phyloP scores from a whole-genome alignment of 805 yeast genomes.

The Cyberlindnera lachancei region DNA sequence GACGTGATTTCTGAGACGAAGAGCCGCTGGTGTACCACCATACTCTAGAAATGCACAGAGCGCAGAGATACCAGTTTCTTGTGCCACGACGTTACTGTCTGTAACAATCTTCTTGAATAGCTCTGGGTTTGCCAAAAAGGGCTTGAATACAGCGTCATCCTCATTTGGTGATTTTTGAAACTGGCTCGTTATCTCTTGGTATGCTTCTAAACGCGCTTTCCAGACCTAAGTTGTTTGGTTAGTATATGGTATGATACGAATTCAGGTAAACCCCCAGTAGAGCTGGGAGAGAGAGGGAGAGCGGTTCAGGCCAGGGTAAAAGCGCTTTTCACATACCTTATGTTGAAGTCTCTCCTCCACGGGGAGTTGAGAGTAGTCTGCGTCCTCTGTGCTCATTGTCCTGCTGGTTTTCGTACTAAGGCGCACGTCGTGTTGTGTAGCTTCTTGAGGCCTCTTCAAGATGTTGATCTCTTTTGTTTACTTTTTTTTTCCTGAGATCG shows the following conservation, averaged over 20 bases:
- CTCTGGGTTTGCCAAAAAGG: conserved; percentile 46
- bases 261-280: not conserved
- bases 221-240: conserved; percentile 33
- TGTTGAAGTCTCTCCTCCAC: conserved; percentile 33
- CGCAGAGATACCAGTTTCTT: conserved; percentile 67
- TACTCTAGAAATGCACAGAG: conserved; percentile 46
- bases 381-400: conserved; percentile 13
- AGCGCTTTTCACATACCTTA: conserved; percentile 47
- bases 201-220: conserved; percentile 82
- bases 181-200: conserved; percentile 50
- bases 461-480: no score
- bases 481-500: no score
- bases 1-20: conserved; percentile 34
- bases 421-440: no score
- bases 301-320: no score
- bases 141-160: conserved; percentile 46
- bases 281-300: no score
- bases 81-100: conserved; percentile 88
- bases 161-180: conserved; percentile 50
- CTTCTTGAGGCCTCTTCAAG: no score
- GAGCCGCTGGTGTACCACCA: conserved; percentile 41
- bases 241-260: conserved; percentile 5
- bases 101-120: conserved; percentile 49
- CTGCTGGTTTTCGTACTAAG: no score
- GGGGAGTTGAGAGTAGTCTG: conserved; percentile 18